phyloP scores from a whole-genome alignment of 352 stramenopile genomes.

The Phytophthora vignae region DNA sequence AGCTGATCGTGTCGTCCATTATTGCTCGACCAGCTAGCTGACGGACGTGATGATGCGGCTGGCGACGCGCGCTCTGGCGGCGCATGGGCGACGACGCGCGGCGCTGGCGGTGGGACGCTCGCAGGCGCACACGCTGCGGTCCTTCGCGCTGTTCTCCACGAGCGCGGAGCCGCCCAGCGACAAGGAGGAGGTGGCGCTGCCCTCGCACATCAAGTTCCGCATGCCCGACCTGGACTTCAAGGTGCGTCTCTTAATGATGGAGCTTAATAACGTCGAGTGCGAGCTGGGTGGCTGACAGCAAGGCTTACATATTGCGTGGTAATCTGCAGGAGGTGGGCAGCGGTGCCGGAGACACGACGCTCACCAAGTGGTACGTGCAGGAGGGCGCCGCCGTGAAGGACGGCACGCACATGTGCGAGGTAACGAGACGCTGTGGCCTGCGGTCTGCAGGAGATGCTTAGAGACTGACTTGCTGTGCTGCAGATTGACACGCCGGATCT shows the following conservation, averaged over 20 bases:
- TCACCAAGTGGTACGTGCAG: constrained; percentile 81
- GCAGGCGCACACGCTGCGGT: neutral
- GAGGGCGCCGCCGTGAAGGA: constrained; percentile 73
- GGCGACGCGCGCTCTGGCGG: constrained; percentile 18
- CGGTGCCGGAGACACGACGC: constrained; percentile 56
- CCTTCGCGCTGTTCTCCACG: constrained; percentile 18
- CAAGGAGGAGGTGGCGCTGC: constrained; percentile 41
- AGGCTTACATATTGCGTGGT: neutral
- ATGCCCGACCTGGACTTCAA: constrained; percentile 90
- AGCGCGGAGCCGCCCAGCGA: constrained; percentile 1
- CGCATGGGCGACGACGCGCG: constrained; percentile 19
- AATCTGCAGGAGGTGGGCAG: constrained; percentile 63
- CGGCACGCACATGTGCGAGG: constrained; percentile 82
- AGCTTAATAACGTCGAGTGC: neutral
- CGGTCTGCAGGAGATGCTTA: neutral
- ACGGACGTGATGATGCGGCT: constrained; percentile 20
- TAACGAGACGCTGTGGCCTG: constrained; percentile 16
- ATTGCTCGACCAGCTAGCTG: neutral
- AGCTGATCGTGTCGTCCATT: neutral
- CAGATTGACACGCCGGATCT: constrained; percentile 90
- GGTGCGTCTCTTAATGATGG: constrained; percentile 26
- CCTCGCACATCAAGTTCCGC: constrained; percentile 87
- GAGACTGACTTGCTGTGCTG: constrained; percentile 8
- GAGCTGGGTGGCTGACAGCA: neutral
- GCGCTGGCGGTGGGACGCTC: constrained; percentile 1